phyloP scores from a whole-genome alignment of 768 basidiomycete genomes.

The Bullera alba region DNA sequence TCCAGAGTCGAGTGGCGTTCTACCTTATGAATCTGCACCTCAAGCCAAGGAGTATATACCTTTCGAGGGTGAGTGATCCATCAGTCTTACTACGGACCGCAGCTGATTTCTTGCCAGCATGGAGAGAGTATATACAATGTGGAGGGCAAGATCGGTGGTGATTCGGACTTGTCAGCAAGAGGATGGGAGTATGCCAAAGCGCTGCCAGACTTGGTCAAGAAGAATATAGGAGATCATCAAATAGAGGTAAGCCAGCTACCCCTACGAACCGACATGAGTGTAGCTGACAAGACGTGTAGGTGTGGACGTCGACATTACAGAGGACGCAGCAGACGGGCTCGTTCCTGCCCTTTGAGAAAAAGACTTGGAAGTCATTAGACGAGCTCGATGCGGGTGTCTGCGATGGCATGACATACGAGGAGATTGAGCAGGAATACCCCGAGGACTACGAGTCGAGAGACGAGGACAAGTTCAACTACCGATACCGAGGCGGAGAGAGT shows the following conservation, averaged over 20 bases:
- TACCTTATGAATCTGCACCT: constrained; percentile 98
- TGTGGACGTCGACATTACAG: constrained; percentile 97
- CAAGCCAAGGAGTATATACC: constrained; percentile 91
- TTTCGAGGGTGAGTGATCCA: constrained; percentile 69
- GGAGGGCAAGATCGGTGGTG: constrained; percentile 95
- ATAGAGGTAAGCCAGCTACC: constrained; percentile 64
- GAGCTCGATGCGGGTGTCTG: constrained; percentile 98
- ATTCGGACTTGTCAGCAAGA: constrained; percentile 73
- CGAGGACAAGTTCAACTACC: constrained; percentile 99
- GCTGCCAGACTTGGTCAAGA: constrained; percentile 75
- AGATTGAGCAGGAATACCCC: constrained; percentile 89
- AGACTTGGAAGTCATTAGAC: constrained; percentile 98
- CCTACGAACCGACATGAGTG: background rate
- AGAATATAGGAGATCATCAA: constrained; percentile 82
- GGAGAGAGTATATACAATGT: constrained; percentile 97
- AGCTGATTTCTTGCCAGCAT: constrained; percentile 56
- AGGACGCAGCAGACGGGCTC: constrained; percentile 87
- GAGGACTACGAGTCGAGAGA: constrained; percentile 98
- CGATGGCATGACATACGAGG: constrained; percentile 98
- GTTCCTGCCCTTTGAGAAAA: constrained; percentile 71
- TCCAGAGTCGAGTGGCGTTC: constrained; percentile 94
- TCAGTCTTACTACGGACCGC: background rate
- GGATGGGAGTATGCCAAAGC: constrained; percentile 80
- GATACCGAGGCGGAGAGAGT: constrained; percentile 90
- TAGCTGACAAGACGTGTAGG: constrained; percentile 49